A percentile compares a stretch with the other conserved stretches of the same genome.
phyloP scores from a whole-genome alignment of 164 flowering plant genomes.

The Tetracentron sinense region DNA sequence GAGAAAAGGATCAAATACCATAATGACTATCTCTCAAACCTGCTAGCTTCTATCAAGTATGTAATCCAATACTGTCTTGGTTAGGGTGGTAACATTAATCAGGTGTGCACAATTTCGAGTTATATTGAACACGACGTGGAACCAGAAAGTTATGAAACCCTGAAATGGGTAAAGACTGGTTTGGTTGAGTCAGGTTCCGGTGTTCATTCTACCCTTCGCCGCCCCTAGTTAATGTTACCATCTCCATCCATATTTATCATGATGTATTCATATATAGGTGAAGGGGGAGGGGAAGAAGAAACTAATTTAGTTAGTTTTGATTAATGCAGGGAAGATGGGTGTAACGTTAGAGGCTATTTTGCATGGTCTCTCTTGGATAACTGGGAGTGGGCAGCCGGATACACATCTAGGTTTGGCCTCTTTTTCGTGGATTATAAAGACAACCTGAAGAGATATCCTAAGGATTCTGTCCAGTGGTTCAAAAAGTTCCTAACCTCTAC shows the following conservation, averaged over 20 bases:
- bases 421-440: conserved; percentile 76
- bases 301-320: neutral
- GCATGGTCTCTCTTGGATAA: conserved; percentile 91
- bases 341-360: conserved; percentile 86
- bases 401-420: conserved; percentile 77
- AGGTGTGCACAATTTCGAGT: no score
- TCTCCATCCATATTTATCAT: no score
- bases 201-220: no score
- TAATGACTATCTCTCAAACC: conserved; percentile 64
- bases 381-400: conserved; percentile 94
- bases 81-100: neutral
- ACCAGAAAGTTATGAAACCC: no score
- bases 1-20: conserved; percentile 83
- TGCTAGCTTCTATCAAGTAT: conserved; percentile 75
- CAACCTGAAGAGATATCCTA: conserved; percentile 74
- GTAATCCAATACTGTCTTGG: neutral
- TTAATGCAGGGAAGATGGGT: conserved; percentile 80
- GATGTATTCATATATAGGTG: no score
- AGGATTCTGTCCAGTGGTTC: conserved; percentile 88
- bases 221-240: no score
- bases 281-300: neutral
- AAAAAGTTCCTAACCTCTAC: conserved; percentile 47
- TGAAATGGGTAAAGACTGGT: no score
- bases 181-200: no score
- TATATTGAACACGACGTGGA: neutral